These are phyloP conservation scores for Candida rishiriensis DNA, from an alignment of 805 yeast species.

Conservation along the genomic window DNA sequence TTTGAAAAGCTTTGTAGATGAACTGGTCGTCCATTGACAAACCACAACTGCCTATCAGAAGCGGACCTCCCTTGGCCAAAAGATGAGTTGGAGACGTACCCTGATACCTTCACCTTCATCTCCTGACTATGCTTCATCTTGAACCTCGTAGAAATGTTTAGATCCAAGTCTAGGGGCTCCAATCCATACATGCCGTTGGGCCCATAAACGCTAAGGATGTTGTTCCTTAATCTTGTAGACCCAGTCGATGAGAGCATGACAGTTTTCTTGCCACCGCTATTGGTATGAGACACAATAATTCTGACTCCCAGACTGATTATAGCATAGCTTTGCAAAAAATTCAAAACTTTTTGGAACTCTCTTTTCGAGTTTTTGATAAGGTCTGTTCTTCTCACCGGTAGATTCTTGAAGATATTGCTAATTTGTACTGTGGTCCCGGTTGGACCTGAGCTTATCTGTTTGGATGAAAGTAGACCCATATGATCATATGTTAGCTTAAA, in stretches of 20 bases:
- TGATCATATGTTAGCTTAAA: slow-evolving; percentile 47
- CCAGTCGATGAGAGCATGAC: slow-evolving; percentile 59
- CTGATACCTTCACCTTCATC: slow-evolving; percentile 41
- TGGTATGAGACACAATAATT: slow-evolving; percentile 54
- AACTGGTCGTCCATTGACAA: slow-evolving; percentile 75
- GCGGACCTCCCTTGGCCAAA: slow-evolving; percentile 74
- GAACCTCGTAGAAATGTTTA: slow-evolving; percentile 32
- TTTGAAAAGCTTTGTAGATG: slow-evolving; percentile 48
- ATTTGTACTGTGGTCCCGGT: slow-evolving; percentile 68
- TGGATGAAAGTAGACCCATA: slow-evolving; percentile 44
- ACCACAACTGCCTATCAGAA: slow-evolving; percentile 71
- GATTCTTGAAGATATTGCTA: slow-evolving; percentile 51
- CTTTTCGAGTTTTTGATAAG: slow-evolving; percentile 60
- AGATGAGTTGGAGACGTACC: slow-evolving; percentile 70
- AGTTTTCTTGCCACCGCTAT: slow-evolving; percentile 43
- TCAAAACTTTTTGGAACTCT: slow-evolving; percentile 68
- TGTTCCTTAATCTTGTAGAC: slow-evolving; percentile 42
- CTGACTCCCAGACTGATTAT: slow-evolving; percentile 55
- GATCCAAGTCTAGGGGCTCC: slow-evolving; percentile 39
- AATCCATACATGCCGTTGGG: slow-evolving; percentile 58
- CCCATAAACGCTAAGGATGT: slow-evolving; percentile 69
- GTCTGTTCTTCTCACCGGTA: slow-evolving; percentile 83
- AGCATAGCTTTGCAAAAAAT: slow-evolving; percentile 62
- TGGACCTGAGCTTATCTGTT: slow-evolving; percentile 42
- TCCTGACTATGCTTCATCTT: slow-evolving; percentile 22